Percentiles rank a stretch among this genome's conserved stretches.
Evolutionary conservation across 352 stramenopile species (phyloP).

Genomic region (Blastocystis sp.): DNA sequence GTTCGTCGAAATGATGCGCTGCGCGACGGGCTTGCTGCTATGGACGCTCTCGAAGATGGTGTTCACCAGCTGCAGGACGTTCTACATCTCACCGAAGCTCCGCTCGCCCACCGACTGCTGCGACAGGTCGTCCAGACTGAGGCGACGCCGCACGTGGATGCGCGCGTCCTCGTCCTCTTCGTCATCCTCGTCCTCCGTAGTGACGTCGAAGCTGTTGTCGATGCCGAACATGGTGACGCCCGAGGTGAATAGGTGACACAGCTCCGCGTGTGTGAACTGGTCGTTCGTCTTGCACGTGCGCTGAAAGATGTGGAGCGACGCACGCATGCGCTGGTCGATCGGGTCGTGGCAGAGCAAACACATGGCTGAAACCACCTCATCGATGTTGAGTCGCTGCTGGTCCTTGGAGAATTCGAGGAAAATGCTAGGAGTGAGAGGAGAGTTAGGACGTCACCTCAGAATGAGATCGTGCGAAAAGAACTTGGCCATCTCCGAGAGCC

Average conservation of each 20-base stretch:
- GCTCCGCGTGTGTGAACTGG: conserved; percentile 7
- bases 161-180: not conserved
- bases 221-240: conserved; percentile 28
- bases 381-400: conserved; percentile 19
- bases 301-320: not conserved
- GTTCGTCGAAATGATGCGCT: conserved; percentile 17
- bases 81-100: not conserved
- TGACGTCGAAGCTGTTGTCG: conserved; percentile 47
- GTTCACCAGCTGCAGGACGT: not conserved
- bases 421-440: not conserved
- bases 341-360: conserved; percentile 49
- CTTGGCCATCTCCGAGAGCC: conserved; percentile 47
- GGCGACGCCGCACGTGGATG: not conserved
- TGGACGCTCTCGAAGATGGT: not conserved
- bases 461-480: conserved; percentile 36
- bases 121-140: conserved; percentile 18
- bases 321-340: conserved; percentile 17
- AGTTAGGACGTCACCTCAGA: not conserved
- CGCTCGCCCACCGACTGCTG: not conserved
- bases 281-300: not conserved
- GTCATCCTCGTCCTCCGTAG: not conserved
- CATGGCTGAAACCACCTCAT: conserved; percentile 18
- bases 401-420: conserved; percentile 42
- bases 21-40: not conserved
- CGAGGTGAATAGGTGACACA: not conserved